Conservation (phyloP, 495 filamentous ascomycete genomes). For the Aspergillus bridgeri region DNA sequence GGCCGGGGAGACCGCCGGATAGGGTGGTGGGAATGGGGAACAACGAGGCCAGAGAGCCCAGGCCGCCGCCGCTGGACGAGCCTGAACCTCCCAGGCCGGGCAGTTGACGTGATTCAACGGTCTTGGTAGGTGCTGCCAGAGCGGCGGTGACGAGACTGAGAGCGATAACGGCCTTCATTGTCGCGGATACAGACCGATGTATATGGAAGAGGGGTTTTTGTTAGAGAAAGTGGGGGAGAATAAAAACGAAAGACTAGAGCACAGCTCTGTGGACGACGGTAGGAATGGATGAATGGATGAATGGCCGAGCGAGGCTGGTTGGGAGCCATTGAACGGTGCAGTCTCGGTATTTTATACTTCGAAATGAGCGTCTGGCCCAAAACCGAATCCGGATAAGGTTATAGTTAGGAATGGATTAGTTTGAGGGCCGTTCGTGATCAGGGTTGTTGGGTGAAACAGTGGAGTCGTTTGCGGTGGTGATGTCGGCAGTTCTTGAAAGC, state of each 20-base stretch:
- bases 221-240: neutral
- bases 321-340: neutral
- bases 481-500: neutral
- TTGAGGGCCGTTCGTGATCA: neutral
- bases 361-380: neutral
- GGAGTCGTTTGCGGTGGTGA: neutral
- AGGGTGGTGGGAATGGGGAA: neutral
- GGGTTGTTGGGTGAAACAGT: neutral
- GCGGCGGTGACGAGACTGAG: slow-evolving; percentile 3
- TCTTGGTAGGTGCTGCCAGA: slow-evolving; percentile 2
- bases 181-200: neutral
- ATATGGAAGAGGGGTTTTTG: neutral
- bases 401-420: neutral
- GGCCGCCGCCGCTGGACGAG: neutral
- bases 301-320: neutral
- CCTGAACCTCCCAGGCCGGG: neutral
- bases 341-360: neutral
- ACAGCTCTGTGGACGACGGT: slow-evolving; percentile 1
- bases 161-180: slow-evolving; percentile 3
- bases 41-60: no score
- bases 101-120: slow-evolving; percentile 2
- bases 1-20: neutral
- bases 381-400: neutral
- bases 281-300: slow-evolving; percentile 1
- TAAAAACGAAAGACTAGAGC: slow-evolving; percentile 1